These are phyloP conservation scores for Suillus tomentosus DNA, from an alignment of 768 basidiomycete genomes.

Conservation along the genomic window DNA sequence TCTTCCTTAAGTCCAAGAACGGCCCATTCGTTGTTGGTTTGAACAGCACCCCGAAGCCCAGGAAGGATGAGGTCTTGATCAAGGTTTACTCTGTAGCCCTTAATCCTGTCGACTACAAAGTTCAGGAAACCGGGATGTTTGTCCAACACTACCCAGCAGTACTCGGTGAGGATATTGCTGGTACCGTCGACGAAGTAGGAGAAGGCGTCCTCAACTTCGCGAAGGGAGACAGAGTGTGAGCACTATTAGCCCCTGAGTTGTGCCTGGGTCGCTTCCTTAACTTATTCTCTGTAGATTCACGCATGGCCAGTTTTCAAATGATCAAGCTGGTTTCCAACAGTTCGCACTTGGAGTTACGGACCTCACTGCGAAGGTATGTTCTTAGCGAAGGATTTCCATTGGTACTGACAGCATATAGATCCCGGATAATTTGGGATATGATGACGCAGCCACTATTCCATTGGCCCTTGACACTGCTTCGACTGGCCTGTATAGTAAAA, in stretches of 20 bases:
- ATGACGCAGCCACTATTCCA: constrained; percentile 49
- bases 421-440: constrained; percentile 44
- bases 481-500: constrained; percentile 43
- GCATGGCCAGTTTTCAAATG: constrained; percentile 32
- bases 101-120: constrained; percentile 49
- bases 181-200: constrained; percentile 42
- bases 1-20: constrained; percentile 29
- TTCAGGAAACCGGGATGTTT: constrained; percentile 34
- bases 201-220: constrained; percentile 35
- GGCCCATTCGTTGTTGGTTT: constrained; percentile 33
- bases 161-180: constrained; percentile 39
- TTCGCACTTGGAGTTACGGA: constrained; percentile 36
- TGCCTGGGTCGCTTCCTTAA: constrained; percentile 7
- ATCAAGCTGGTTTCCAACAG: constrained; percentile 41
- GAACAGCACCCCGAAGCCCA: constrained; percentile 34
- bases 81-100: constrained; percentile 41
- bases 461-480: constrained; percentile 48
- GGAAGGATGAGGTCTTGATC: constrained; percentile 43
- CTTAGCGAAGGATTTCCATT: constrained; percentile 7
- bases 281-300: constrained; percentile 32
- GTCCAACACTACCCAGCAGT: constrained; percentile 38
- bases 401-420: constrained; percentile 34
- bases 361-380: constrained; percentile 39
- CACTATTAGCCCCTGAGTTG: constrained; percentile 1
- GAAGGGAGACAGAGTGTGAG: constrained; percentile 45